Evolutionary conservation across 345 rosid genomes (phyloP).

Genomic region (Populus euphratica): DNA sequence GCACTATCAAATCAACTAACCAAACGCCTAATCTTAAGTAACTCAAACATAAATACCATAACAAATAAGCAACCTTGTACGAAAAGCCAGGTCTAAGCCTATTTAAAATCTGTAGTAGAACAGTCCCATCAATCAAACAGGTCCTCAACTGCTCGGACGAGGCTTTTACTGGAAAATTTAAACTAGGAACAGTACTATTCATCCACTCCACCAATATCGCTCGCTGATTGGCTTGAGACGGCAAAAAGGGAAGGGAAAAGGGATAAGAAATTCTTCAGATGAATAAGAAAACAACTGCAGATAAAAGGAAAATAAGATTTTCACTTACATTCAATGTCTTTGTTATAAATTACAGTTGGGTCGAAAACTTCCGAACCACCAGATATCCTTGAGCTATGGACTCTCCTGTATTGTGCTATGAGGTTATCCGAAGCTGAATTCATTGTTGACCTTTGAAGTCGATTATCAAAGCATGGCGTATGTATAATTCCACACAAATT

Average conservation of each 20-base stretch:
- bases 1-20: constrained; percentile 6
- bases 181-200: constrained; percentile 34
- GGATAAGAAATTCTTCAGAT: background rate
- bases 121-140: constrained; percentile 39
- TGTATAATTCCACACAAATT: background rate
- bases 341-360: constrained; percentile 3
- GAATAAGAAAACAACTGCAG: background rate
- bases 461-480: background rate
- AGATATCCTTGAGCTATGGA: constrained; percentile 19
- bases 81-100: constrained; percentile 41
- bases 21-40: constrained; percentile 1
- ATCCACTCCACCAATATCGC: constrained; percentile 49
- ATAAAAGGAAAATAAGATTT: background rate
- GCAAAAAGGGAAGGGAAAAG: background rate
- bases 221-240: constrained; percentile 37
- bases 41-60: background rate
- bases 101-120: constrained; percentile 41
- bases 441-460: constrained; percentile 23
- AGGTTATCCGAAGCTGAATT: constrained; percentile 19
- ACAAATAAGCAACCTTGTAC: constrained; percentile 38
- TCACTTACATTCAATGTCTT: constrained; percentile 34
- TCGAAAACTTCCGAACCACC: constrained; percentile 23
- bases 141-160: constrained; percentile 52
- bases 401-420: constrained; percentile 16
- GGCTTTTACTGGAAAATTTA: constrained; percentile 37